These are phyloP conservation scores for Fusarium compactum DNA, from an alignment of 2,329 filamentous ascomycete species.

Conservation along the genomic window DNA sequence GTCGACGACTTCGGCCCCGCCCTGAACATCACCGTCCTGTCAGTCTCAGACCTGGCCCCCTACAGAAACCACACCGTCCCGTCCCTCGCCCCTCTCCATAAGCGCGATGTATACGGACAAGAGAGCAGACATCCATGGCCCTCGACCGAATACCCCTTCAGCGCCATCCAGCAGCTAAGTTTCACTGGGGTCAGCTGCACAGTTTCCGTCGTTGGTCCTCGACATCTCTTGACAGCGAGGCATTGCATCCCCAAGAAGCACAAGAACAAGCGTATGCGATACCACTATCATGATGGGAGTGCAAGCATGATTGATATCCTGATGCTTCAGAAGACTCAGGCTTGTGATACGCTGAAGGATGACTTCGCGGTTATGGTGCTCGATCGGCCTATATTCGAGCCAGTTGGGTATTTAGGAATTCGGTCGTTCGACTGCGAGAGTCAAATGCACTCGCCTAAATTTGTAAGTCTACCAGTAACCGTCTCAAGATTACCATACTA, in stretches of 20 bases:
- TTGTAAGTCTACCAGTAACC: not conserved
- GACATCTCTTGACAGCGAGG: constrained; percentile 14
- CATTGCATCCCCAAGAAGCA: constrained; percentile 4
- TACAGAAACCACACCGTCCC: not conserved
- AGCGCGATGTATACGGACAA: not conserved
- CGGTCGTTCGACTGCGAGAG: not conserved
- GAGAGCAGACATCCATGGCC: constrained; percentile 10
- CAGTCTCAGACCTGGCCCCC: not conserved
- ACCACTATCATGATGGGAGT: not conserved
- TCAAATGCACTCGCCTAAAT: not conserved
- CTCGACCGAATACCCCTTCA: constrained; percentile 10
- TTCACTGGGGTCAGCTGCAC: not conserved
- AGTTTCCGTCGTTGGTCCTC: constrained; percentile 14
- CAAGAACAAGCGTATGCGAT: not conserved
- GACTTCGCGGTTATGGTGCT: not conserved
- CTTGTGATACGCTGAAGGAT: not conserved
- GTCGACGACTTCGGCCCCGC: not conserved
- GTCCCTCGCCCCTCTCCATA: not conserved
- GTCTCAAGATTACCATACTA: not conserved
- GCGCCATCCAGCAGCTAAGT: not conserved
- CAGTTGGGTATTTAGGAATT: not conserved
- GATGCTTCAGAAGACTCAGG: not conserved
- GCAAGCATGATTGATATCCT: not conserved
- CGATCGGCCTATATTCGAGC: not conserved
- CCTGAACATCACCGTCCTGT: not conserved